These are phyloP conservation scores for Coelastrella sp. DNA, from an alignment of 139 green algal species.

Conservation along the genomic window DNA sequence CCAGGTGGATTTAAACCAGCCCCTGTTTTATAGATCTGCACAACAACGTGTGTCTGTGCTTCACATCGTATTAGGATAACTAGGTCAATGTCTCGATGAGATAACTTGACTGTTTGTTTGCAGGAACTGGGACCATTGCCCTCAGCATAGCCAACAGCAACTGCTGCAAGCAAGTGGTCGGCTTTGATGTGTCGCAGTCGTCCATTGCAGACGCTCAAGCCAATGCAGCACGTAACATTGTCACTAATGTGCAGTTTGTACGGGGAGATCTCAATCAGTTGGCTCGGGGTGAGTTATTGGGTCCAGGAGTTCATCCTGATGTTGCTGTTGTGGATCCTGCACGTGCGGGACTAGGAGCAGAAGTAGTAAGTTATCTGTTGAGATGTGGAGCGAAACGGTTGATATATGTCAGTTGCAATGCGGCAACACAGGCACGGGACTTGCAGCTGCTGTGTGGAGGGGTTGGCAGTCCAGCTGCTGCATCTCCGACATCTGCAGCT, in stretches of 20 bases:
- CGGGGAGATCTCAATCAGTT: conserved; percentile 39
- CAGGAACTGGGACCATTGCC: conserved; percentile 3
- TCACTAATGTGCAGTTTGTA: conserved; percentile 82
- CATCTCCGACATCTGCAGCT: no score
- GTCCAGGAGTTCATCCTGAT: conserved; percentile 39
- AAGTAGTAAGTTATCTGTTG: conserved; percentile 70
- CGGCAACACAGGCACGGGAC: conserved; percentile 76
- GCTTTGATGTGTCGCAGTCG: conserved; percentile 11
- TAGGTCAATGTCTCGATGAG: neutral
- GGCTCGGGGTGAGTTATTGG: neutral
- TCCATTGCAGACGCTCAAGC: conserved; percentile 31
- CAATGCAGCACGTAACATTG: conserved; percentile 84
- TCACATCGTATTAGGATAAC: no score
- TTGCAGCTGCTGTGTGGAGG: conserved; percentile 57
- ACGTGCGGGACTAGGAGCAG: conserved; percentile 71
- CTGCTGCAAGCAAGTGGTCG: neutral
- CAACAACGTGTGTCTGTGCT: no score
- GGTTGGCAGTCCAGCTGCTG: no score
- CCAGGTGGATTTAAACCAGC: no score
- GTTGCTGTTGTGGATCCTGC: conserved; percentile 85
- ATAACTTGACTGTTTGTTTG: neutral
- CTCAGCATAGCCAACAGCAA: neutral
- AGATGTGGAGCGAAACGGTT: conserved; percentile 65
- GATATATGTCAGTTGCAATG: conserved; percentile 94
- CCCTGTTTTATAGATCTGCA: no score